Evolutionary conservation across 2,329 filamentous ascomycete genomes (phyloP).

Genomic region (Cadophora gregata): DNA sequence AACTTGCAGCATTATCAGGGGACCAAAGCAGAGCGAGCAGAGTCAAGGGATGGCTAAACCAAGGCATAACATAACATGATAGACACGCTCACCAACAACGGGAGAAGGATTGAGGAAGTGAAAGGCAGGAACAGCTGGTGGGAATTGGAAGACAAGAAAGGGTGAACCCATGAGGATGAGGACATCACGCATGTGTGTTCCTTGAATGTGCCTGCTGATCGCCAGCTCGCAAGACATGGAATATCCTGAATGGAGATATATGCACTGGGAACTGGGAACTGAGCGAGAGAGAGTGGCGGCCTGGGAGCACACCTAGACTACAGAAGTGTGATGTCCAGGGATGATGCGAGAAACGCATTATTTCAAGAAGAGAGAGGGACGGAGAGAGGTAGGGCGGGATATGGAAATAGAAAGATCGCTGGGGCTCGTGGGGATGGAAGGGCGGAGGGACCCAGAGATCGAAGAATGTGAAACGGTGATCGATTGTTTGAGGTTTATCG

Average conservation of each 20-base stretch:
- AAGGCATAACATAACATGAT: neutral
- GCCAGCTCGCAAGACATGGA: neutral
- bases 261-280: no score
- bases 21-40: neutral
- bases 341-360: constrained; percentile 5
- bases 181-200: neutral
- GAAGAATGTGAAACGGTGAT: constrained; percentile 16
- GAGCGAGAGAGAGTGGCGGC: neutral
- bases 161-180: neutral
- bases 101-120: neutral
- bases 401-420: neutral
- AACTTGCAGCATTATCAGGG: neutral
- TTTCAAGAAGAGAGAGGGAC: neutral
- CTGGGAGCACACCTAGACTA: neutral
- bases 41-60: neutral
- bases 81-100: neutral
- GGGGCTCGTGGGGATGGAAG: neutral
- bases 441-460: constrained; percentile 1
- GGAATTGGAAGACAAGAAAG: neutral
- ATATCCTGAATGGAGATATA: neutral
- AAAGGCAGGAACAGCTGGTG: neutral
- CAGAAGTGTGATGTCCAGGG: neutral
- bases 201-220: neutral
- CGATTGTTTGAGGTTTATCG: constrained; percentile 12
- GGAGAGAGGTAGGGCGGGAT: neutral